phyloP scores from a whole-genome alignment of 1,284 basidiomycete genomes.

The Porogramme epimiltina region DNA sequence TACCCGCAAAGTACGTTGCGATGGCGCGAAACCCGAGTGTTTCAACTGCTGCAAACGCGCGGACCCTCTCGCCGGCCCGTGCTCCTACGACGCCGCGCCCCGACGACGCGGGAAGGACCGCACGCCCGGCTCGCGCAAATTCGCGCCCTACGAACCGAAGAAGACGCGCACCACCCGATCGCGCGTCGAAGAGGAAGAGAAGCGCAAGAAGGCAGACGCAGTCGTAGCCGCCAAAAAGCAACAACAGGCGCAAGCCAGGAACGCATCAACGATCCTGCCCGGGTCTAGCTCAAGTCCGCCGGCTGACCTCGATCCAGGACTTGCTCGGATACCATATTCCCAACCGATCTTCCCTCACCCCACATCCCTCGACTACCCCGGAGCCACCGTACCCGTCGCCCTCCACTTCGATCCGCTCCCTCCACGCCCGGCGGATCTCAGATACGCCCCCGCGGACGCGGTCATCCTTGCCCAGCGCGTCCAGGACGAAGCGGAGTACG shows the following conservation, averaged over 20 bases:
- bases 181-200: constrained; percentile 14
- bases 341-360: background rate
- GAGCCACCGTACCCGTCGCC: background rate
- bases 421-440: constrained; percentile 27
- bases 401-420: background rate
- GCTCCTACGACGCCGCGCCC: constrained; percentile 64
- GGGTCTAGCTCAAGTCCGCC: too few relatives aligned
- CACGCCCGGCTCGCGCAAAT: constrained; percentile 71
- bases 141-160: constrained; percentile 27
- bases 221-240: background rate
- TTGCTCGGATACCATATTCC: too few relatives aligned
- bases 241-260: too few relatives aligned
- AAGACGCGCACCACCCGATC: constrained; percentile 20
- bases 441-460: constrained; percentile 4
- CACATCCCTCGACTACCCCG: background rate
- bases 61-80: constrained; percentile 23
- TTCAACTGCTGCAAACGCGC: constrained; percentile 62
- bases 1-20: constrained; percentile 75
- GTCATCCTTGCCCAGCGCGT: constrained; percentile 1
- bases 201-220: constrained; percentile 8
- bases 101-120: constrained; percentile 74
- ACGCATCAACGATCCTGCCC: too few relatives aligned
- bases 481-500: constrained; percentile 1
- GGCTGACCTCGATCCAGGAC: too few relatives aligned
- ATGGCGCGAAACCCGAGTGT: constrained; percentile 73